A percentile compares a stretch with the other conserved stretches of the same genome.
Evolutionary conservation across 768 basidiomycete species (phyloP).

Genomic region (Boletus fagicola): DNA sequence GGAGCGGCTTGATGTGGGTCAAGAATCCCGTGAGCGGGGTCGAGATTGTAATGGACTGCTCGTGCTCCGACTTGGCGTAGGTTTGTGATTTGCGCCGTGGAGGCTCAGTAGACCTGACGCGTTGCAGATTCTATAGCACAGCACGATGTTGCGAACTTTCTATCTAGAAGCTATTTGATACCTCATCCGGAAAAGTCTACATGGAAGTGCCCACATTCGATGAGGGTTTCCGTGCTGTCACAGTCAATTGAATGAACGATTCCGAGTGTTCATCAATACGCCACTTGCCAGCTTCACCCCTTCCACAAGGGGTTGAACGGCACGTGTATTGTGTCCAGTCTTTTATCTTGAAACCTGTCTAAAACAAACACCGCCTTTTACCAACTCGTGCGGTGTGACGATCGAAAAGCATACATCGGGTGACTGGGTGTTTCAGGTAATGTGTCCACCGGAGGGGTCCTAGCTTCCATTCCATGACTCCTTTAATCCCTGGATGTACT

Average conservation of each 20-base stretch:
- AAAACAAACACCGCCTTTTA: neutral
- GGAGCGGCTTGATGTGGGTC: constrained; percentile 24
- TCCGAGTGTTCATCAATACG: neutral
- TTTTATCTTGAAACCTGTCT: neutral
- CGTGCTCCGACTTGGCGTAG: constrained; percentile 12
- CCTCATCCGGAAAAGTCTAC: constrained; percentile 3
- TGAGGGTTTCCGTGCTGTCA: constrained; percentile 2
- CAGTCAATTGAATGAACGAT: neutral
- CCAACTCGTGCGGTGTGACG: constrained; percentile 4
- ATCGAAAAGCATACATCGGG: constrained; percentile 4
- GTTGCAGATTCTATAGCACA: constrained; percentile 3
- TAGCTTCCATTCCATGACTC: constrained; percentile 20
- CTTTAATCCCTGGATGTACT: neutral
- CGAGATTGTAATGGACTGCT: neutral
- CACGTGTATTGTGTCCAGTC: neutral
- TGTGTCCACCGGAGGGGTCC: constrained; percentile 1
- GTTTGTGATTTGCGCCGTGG: constrained; percentile 18
- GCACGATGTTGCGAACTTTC: constrained; percentile 12
- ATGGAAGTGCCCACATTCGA: neutral
- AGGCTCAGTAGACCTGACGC: constrained; percentile 6
- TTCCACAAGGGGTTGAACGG: neutral
- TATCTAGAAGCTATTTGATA: constrained; percentile 20
- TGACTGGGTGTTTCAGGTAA: neutral
- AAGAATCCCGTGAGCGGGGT: neutral
- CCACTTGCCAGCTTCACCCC: neutral